Evolutionary conservation across 257 asterid species (phyloP).

Genomic region (Echium plantagineum): DNA sequence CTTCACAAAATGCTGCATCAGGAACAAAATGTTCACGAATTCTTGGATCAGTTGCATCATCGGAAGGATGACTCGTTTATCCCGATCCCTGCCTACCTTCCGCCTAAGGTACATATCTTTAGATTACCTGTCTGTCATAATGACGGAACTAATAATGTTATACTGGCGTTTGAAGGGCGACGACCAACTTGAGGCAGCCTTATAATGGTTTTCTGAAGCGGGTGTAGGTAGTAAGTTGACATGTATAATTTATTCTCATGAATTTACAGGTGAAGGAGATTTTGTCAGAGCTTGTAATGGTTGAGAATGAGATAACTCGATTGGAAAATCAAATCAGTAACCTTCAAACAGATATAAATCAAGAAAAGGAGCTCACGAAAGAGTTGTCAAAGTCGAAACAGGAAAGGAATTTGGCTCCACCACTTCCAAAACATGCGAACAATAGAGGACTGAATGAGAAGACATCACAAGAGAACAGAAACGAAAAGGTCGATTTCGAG

Average conservation of each 20-base stretch:
- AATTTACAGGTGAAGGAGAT: constrained; percentile 58
- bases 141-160: too few relatives aligned
- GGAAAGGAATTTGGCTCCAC: constrained; percentile 11
- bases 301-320: constrained; percentile 57
- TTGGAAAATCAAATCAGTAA: constrained; percentile 57
- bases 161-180: too few relatives aligned
- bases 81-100: constrained; percentile 53
- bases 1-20: constrained; percentile 64
- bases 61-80: constrained; percentile 35
- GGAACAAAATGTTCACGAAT: constrained; percentile 62
- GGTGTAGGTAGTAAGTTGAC: too few relatives aligned
- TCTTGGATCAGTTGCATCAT: constrained; percentile 38
- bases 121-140: too few relatives aligned
- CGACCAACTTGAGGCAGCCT: too few relatives aligned
- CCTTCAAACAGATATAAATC: constrained; percentile 38
- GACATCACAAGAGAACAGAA: constrained; percentile 24
- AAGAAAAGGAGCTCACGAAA: constrained; percentile 25
- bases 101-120: constrained; percentile 43
- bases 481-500: constrained; percentile 36
- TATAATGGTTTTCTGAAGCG: too few relatives aligned
- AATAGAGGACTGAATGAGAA: constrained; percentile 16
- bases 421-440: constrained; percentile 15
- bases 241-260: background rate
- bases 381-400: constrained; percentile 18
- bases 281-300: constrained; percentile 52